Evolutionary conservation across 345 rosid species (phyloP).

Genomic region (Boechera stricta): DNA sequence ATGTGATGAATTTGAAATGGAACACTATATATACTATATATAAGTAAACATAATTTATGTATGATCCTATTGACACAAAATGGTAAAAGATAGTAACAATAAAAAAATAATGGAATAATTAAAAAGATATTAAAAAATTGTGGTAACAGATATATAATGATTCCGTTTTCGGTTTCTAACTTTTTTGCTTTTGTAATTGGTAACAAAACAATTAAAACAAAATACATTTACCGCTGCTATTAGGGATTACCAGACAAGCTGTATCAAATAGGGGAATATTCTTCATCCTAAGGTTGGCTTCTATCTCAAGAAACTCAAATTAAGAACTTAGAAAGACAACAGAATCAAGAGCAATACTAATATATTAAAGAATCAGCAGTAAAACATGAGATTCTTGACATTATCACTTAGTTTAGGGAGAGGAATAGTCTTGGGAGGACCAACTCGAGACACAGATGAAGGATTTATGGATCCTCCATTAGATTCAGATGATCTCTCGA

Average conservation of each 20-base stretch:
- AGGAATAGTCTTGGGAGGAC: slow-evolving; percentile 82
- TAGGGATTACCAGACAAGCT: too few relatives aligned
- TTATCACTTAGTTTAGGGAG: slow-evolving; percentile 84
- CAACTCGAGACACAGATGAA: slow-evolving; percentile 62
- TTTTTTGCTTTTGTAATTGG: too few relatives aligned
- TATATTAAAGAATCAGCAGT: slow-evolving; percentile 57
- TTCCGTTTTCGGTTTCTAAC: too few relatives aligned
- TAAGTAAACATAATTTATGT: background rate
- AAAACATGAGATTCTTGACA: slow-evolving; percentile 90
- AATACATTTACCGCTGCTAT: too few relatives aligned
- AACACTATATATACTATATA: slow-evolving; percentile 4
- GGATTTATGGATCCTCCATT: slow-evolving; percentile 46
- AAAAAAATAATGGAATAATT: too few relatives aligned
- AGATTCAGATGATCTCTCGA: slow-evolving; percentile 71
- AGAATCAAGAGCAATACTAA: background rate
- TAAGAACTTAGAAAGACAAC: background rate
- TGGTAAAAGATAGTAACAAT: too few relatives aligned
- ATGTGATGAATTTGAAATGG: slow-evolving; percentile 2
- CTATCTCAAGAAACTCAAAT: slow-evolving; percentile 1
- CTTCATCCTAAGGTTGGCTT: background rate
- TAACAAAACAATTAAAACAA: too few relatives aligned
- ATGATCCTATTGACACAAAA: background rate
- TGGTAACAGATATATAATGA: too few relatives aligned
- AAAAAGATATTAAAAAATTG: too few relatives aligned
- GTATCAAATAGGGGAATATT: background rate